phyloP scores from a whole-genome alignment of 139 green algal species.

The Picochlorum sp. region DNA sequence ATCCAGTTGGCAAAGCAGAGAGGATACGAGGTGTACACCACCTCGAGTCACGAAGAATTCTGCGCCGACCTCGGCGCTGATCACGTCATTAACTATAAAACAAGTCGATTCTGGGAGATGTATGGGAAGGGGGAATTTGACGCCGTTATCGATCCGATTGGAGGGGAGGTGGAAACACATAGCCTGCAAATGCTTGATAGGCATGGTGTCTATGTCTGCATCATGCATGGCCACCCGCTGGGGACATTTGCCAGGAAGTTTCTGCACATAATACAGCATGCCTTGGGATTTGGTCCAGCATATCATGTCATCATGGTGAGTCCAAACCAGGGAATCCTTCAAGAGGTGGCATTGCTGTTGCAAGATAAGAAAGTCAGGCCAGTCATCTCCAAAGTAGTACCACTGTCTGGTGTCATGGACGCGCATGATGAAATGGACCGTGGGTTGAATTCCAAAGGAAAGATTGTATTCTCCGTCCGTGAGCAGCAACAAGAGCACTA shows the following conservation, averaged over 20 bases:
- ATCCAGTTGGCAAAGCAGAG: conserved; percentile 37
- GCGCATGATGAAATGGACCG: conserved; percentile 32
- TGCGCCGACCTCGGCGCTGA: conserved; percentile 39
- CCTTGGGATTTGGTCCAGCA: conserved; percentile 11
- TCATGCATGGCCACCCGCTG: background rate
- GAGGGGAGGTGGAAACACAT: conserved; percentile 13
- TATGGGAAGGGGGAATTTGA: background rate
- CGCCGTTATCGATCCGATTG: conserved; percentile 12
- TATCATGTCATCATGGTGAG: conserved; percentile 15
- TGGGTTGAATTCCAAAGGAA: conserved; percentile 29
- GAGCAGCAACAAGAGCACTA: too few species aligned
- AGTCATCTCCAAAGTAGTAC: conserved; percentile 20
- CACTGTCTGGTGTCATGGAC: conserved; percentile 18
- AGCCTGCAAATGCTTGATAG: conserved; percentile 10
- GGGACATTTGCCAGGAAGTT: background rate
- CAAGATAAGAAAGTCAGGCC: conserved; percentile 19
- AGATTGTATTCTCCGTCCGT: conserved; percentile 23
- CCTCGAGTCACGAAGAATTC: conserved; percentile 46
- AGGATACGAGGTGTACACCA: conserved; percentile 40
- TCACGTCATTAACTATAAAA: conserved; percentile 52
- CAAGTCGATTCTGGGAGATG: conserved; percentile 12
- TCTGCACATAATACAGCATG: conserved; percentile 1
- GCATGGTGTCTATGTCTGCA: conserved; percentile 4
- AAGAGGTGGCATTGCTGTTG: conserved; percentile 19
- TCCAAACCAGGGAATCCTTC: conserved; percentile 4